Conservation (phyloP, 768 basidiomycete genomes). For the Pleurotus cornucopiae region DNA sequence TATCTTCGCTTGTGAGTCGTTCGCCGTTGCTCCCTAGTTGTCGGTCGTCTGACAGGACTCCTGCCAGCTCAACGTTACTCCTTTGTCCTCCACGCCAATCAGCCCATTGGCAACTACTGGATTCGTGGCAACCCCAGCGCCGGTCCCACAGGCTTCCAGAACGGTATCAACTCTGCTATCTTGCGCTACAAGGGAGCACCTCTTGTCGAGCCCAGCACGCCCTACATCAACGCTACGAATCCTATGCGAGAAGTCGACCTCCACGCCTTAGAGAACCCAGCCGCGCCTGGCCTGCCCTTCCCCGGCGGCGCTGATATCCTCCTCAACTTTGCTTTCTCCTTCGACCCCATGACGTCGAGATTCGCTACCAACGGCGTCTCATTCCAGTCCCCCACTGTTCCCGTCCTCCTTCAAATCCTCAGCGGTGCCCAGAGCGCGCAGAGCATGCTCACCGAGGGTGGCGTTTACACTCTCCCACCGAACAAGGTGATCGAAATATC, state of each 20-base stretch:
- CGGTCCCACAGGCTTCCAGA: constrained; percentile 23
- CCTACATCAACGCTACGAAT: constrained; percentile 14
- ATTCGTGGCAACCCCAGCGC: constrained; percentile 30
- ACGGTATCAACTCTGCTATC: constrained; percentile 45
- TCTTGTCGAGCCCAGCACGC: constrained; percentile 36
- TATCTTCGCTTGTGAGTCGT: constrained; percentile 31
- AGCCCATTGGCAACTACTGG: constrained; percentile 50
- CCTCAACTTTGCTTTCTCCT: constrained; percentile 27
- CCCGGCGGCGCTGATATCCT: constrained; percentile 39
- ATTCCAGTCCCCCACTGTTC: constrained; percentile 33
- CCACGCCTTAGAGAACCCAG: constrained; percentile 27
- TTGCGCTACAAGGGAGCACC: constrained; percentile 47
- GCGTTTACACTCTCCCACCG: constrained; percentile 37
- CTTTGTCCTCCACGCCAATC: constrained; percentile 32
- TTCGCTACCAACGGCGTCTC: constrained; percentile 27
- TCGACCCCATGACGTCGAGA: constrained; percentile 10
- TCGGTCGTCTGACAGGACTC: not conserved
- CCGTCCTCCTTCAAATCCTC: constrained; percentile 47
- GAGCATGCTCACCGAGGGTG: constrained; percentile 34
- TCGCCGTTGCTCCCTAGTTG: not conserved
- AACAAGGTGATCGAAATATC: constrained; percentile 46
- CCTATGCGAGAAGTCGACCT: constrained; percentile 35
- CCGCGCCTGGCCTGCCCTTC: constrained; percentile 25
- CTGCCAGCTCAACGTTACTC: constrained; percentile 28
- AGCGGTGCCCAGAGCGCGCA: constrained; percentile 37